A percentile compares a stretch with the other conserved stretches of the same genome.
phyloP scores from a whole-genome alignment of 257 asterid genomes.

The Solanum sparsipilum region DNA sequence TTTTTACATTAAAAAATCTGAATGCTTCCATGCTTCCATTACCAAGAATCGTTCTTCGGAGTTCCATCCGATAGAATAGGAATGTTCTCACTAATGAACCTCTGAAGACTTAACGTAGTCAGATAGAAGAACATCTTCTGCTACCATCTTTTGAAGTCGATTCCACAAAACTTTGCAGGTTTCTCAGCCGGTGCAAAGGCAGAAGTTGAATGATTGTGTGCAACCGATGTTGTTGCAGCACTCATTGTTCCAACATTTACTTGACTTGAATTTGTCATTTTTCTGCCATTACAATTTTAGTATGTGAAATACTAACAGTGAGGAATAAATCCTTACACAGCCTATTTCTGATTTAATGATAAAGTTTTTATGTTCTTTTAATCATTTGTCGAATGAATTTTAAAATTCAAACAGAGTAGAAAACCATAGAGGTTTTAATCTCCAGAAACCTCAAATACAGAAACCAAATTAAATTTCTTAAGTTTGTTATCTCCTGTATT shows the following conservation, averaged over 20 bases:
- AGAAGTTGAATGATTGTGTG: not conserved
- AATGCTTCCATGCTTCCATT: too few species aligned
- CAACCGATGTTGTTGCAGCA: too few species aligned
- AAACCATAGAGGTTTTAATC: not conserved
- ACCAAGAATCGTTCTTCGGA: too few species aligned
- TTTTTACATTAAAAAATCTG: too few species aligned
- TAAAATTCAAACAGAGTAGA: not conserved
- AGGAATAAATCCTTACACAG: not conserved
- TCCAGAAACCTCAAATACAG: not conserved
- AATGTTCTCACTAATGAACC: not conserved
- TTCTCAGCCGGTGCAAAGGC: not conserved
- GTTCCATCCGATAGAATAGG: not conserved
- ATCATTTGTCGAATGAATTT: not conserved
- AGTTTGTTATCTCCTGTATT: not conserved
- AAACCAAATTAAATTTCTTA: not conserved
- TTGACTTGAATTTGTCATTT: not conserved
- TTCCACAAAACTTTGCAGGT: not conserved
- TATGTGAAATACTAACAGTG: too few species aligned
- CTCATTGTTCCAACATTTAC: not conserved
- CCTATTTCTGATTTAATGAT: not conserved
- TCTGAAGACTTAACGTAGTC: not conserved
- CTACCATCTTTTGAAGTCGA: not conserved
- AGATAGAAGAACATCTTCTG: too few species aligned
- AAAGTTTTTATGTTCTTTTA: too few species aligned
- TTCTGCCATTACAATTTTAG: too few species aligned